Percentiles rank a stretch among this genome's conserved stretches.
phyloP scores from a whole-genome alignment of 1,139 yeast species.

The Debaryomyces sp. region DNA sequence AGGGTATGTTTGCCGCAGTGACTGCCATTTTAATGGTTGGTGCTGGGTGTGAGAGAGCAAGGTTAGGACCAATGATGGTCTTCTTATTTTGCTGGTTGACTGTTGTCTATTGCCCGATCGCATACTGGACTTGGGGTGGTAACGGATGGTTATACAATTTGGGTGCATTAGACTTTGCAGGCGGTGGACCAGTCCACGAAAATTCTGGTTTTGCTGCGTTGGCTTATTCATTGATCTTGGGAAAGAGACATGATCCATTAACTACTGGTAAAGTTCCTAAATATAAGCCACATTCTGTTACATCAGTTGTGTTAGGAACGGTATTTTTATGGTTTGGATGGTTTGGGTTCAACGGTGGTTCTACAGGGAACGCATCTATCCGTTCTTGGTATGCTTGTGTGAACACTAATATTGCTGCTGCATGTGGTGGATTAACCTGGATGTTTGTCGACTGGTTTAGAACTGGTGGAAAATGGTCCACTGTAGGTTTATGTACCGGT shows the following conservation, averaged over 20 bases:
- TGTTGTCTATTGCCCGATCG: conserved; percentile 92
- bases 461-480: conserved; percentile 90
- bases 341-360: conserved; percentile 98
- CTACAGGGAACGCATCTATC: conserved; percentile 87
- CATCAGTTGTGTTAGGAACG: conserved; percentile 91
- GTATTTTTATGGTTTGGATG: conserved; percentile 97
- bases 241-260: conserved; percentile 86
- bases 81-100: conserved; percentile 93
- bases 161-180: conserved; percentile 94
- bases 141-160: conserved; percentile 83
- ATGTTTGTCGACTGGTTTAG: conserved; percentile 89
- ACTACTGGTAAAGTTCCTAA: conserved; percentile 73
- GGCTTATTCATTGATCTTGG: conserved; percentile 87
- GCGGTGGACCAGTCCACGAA: conserved; percentile 98
- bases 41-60: conserved; percentile 97
- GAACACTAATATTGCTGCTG: conserved; percentile 92
- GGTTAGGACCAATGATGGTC: conserved; percentile 94
- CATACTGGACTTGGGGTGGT: conserved; percentile 96
- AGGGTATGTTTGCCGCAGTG: conserved; percentile 93
- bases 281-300: conserved; percentile 89
- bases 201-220: conserved; percentile 93
- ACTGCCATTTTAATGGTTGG: conserved; percentile 95
- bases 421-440: conserved; percentile 91
- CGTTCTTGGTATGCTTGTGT: conserved; percentile 94
- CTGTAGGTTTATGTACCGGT: conserved; percentile 92